A percentile compares a stretch with the other conserved stretches of the same genome.
phyloP scores from a whole-genome alignment of 768 basidiomycete species.

The Suillus plorans region DNA sequence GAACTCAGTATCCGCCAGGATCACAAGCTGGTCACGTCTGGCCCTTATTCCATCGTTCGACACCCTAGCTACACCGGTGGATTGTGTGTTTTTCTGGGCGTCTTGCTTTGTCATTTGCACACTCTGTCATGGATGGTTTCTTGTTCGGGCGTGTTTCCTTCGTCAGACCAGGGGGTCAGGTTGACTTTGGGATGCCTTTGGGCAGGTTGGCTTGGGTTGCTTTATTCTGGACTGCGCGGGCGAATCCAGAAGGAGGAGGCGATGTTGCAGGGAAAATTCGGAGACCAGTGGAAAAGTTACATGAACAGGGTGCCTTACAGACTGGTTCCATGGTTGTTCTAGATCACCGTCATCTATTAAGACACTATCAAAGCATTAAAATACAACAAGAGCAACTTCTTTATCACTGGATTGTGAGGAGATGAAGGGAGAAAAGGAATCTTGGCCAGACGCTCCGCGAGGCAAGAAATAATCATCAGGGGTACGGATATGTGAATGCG shows the following conservation, averaged over 20 bases:
- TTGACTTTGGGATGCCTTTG: neutral
- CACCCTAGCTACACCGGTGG: constrained; percentile 31
- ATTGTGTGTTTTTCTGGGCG: constrained; percentile 5
- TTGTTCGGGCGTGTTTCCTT: constrained; percentile 7
- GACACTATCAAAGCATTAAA: neutral
- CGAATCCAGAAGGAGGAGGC: constrained; percentile 18
- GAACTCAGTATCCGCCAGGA: constrained; percentile 35
- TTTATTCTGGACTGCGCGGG: neutral
- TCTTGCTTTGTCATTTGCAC: constrained; percentile 3
- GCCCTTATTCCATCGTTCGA: constrained; percentile 41
- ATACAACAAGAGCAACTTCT: neutral
- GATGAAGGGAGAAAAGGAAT: neutral
- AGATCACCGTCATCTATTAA: neutral
- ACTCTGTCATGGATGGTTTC: constrained; percentile 11
- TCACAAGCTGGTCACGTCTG: constrained; percentile 38
- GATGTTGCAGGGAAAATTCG: constrained; percentile 12
- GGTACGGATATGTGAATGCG: neutral
- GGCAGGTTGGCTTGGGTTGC: neutral
- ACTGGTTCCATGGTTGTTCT: constrained; percentile 12
- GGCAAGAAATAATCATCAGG: neutral
- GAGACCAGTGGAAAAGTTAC: constrained; percentile 12
- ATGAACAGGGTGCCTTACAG: constrained; percentile 7
- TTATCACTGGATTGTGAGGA: neutral
- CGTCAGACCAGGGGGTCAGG: neutral
- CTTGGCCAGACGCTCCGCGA: neutral